Evolutionary conservation across 129 eudicot genomes (phyloP).

Genomic region (Helianthus annuus): HanXRQr2.0-SUNRISE NC_035441.2:174034075-174034574

Average conservation of each 20-base stretch:
- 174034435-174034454: slow-evolving; percentile 82
- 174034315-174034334: not conserved
- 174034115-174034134: no score
- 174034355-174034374: slow-evolving; percentile 1
- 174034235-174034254: no score
- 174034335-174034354: not conserved
- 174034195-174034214: no score
- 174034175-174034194: no score
- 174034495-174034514: slow-evolving; percentile 59
- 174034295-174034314: not conserved
- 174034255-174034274: not conserved
- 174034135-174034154: no score
- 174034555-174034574: slow-evolving; percentile 46
- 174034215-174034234: no score
- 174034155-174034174: no score
- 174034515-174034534: slow-evolving; percentile 45
- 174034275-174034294: not conserved
- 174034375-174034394: not conserved
- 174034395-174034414: slow-evolving; percentile 65
- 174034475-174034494: slow-evolving; percentile 70
- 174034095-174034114: no score
- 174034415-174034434: slow-evolving; percentile 81
- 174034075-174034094: not conserved
- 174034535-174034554: slow-evolving; percentile 43
- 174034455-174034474: slow-evolving; percentile 91